Percentiles rank a stretch among this genome's conserved stretches.
Evolutionary conservation across 2,329 filamentous ascomycete genomes (phyloP).

Genomic region (Colletotrichum spinosum): DNA sequence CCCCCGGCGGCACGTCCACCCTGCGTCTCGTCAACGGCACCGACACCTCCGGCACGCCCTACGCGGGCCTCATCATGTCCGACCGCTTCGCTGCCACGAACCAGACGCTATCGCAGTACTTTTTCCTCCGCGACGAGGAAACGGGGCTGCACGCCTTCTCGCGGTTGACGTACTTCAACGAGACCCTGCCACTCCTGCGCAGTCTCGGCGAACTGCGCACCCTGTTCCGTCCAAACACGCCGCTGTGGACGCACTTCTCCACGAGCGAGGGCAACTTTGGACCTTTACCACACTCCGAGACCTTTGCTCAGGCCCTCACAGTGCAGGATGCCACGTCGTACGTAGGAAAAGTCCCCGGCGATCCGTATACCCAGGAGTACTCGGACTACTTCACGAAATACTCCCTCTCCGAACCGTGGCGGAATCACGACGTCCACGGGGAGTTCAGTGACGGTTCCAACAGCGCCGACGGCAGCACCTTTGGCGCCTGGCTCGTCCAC

Average conservation of each 20-base stretch:
- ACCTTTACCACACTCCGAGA: conserved; percentile 54
- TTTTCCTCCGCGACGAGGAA: conserved; percentile 72
- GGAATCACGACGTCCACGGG: conserved; percentile 68
- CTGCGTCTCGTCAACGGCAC: conserved; percentile 59
- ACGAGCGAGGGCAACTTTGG: conserved; percentile 67
- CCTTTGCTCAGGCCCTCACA: conserved; percentile 54
- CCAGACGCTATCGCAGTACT: conserved; percentile 72
- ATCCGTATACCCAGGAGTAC: conserved; percentile 66
- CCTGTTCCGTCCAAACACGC: conserved; percentile 68
- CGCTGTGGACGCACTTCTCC: conserved; percentile 72
- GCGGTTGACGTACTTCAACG: conserved; percentile 70
- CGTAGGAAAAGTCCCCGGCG: conserved; percentile 63
- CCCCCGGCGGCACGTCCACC: conserved; percentile 62
- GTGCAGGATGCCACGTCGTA: conserved; percentile 76
- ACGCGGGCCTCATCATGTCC: conserved; percentile 69
- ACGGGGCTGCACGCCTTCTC: conserved; percentile 72
- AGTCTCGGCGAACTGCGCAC: conserved; percentile 72
- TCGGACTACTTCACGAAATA: conserved; percentile 76
- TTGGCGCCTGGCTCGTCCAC: conserved; percentile 73
- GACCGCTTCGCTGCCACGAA: conserved; percentile 69
- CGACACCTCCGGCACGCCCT: conserved; percentile 61
- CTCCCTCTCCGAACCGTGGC: conserved; percentile 69
- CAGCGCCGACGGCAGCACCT: conserved; percentile 62
- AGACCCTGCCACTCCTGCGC: conserved; percentile 64
- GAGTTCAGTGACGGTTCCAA: conserved; percentile 52